Conservation (phyloP, 2,329 filamentous ascomycete species). For the Cryphonectria radicalis region DNA sequence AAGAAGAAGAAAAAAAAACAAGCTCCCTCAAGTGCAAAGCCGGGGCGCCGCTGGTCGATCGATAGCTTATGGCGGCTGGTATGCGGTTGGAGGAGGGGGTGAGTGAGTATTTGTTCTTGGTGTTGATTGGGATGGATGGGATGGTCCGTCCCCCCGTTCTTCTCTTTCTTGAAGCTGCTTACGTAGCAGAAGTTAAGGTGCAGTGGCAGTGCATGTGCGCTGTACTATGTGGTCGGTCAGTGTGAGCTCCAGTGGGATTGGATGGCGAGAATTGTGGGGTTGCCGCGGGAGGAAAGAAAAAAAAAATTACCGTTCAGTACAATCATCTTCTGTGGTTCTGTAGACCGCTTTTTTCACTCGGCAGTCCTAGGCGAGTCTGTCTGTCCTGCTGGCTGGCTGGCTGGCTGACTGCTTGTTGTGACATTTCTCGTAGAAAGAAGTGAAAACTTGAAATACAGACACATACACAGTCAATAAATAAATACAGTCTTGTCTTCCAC, state of each 20-base stretch:
- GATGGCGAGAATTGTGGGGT: not conserved
- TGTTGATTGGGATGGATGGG: too few species aligned
- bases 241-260: not conserved
- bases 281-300: not conserved
- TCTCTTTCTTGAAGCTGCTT: too few species aligned
- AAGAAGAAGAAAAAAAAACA: too few species aligned
- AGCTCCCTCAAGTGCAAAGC: not conserved
- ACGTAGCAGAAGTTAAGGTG: too few species aligned
- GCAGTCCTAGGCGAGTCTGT: not conserved
- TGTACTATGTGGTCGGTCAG: too few species aligned
- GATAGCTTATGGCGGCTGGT: not conserved
- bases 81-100: too few species aligned
- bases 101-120: too few species aligned
- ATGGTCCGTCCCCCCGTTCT: too few species aligned
- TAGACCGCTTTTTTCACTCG: not conserved
- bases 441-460: not conserved
- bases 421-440: not conserved
- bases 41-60: not conserved
- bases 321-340: not conserved
- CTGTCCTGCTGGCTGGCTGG: not conserved
- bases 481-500: not conserved
- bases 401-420: not conserved
- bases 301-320: not conserved
- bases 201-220: not conserved
- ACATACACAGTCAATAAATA: not conserved